These are phyloP conservation scores for Candida saitoana DNA, from an alignment of 805 yeast species.

Conservation along the genomic window DNA sequence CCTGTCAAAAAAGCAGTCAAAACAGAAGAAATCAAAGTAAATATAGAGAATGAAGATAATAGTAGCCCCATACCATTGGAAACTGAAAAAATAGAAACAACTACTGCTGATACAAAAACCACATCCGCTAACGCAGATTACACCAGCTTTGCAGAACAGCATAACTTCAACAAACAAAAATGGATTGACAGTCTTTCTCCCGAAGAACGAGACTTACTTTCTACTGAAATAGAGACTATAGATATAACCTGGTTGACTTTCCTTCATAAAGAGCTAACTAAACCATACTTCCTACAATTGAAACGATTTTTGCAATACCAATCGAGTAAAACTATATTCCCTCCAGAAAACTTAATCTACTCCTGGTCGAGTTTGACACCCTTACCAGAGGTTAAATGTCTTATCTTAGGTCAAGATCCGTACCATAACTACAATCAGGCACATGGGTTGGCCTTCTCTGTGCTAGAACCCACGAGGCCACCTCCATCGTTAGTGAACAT, in stretches of 20 bases:
- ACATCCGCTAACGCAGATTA: slow-evolving; percentile 9
- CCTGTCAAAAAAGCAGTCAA: background rate
- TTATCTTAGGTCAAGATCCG: slow-evolving; percentile 93
- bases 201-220: slow-evolving; percentile 50
- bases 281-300: slow-evolving; percentile 76
- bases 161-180: slow-evolving; percentile 43
- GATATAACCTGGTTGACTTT: slow-evolving; percentile 76
- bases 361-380: slow-evolving; percentile 92
- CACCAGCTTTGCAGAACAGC: slow-evolving; percentile 10
- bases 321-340: slow-evolving; percentile 58
- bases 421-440: slow-evolving; percentile 92
- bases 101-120: background rate
- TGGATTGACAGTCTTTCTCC: slow-evolving; percentile 49
- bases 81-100: background rate
- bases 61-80: too few relatives aligned
- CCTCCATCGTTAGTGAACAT: slow-evolving; percentile 88
- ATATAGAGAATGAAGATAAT: too few relatives aligned
- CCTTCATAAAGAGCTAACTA: slow-evolving; percentile 67
- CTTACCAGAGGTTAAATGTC: slow-evolving; percentile 63
- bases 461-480: slow-evolving; percentile 69
- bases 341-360: slow-evolving; percentile 72
- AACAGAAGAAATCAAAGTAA: background rate
- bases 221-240: slow-evolving; percentile 64
- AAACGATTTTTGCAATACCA: slow-evolving; percentile 60
- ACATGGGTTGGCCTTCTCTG: slow-evolving; percentile 94